Base-by-base conservation (phyloP, 2,329 filamentous ascomycete genomes). In the Chaetomium globosum region DNA sequence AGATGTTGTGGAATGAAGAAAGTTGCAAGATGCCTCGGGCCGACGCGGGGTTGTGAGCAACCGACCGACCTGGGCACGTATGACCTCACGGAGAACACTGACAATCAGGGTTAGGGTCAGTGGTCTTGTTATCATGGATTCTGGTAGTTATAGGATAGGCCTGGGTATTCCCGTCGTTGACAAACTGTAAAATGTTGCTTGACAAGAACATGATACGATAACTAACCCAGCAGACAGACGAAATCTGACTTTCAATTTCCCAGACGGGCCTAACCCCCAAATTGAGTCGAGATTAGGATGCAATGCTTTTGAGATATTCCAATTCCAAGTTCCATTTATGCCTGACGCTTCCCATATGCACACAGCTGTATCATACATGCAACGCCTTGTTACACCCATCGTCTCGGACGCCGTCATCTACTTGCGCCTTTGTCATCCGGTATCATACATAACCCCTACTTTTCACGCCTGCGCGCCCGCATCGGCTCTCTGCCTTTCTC, bases 281-380 rank as follows among this genome's bases (percentile, higher is more conserved):
- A 3, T n/a, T 21, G 19, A 49, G 46, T 8, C 46, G 9, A 21
- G n/a, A 10, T 21, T 21, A 26, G 12, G 3, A 13, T 26, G 16
- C 3, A 52, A 52, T 26, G 5, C 26, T 52, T 33, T 55, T 55
- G 53, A 55, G 53, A 55, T 23, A 23, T 36, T 36, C 53, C 30
- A 55, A 55, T n/a, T 36, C 53, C 53, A 36, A 26, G 13, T 28
- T 57, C 36, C 55, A 9, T 39, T 4, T 57, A 28, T 46, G 28
- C 33, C 30, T 36, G 19, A 36, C 53, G n/a, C 54, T 26, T 43
- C 16, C 21, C 21, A 51, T 46, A 57, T 57, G 33, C 54, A 57
- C 36, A 46, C 12, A 23, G 19, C n/a, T 26, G 31, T 56, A 56
- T 56, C 36, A 8, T 57, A 57, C 54, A 57, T 9, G n/a, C 13